phyloP scores from a whole-genome alignment of 371 early-diverging fungal species.

The Basidiobolus heterosporus region DNA sequence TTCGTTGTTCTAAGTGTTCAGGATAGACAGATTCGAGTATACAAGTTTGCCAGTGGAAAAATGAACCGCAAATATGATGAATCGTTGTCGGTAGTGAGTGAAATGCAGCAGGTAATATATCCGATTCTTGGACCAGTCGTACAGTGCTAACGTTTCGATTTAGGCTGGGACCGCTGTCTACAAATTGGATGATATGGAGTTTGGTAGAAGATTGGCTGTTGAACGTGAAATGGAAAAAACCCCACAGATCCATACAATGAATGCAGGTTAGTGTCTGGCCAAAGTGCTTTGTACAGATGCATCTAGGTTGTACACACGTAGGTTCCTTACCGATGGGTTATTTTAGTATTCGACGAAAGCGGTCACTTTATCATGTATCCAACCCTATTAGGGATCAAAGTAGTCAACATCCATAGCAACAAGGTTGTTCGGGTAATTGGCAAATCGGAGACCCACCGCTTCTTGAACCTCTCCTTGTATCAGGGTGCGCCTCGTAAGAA shows the following conservation, averaged over 20 bases:
- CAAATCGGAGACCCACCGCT: slow-evolving; percentile 78
- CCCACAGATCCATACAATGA: slow-evolving; percentile 42
- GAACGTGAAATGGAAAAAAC: slow-evolving; percentile 74
- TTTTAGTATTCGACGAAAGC: slow-evolving; percentile 77
- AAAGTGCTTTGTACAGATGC: too few relatives aligned
- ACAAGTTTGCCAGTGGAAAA: slow-evolving; percentile 68
- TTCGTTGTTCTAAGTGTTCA: slow-evolving; percentile 77
- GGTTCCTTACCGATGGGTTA: neutral
- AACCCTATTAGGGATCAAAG: slow-evolving; percentile 84
- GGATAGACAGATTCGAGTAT: slow-evolving; percentile 77
- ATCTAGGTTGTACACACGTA: too few relatives aligned
- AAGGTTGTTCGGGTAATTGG: slow-evolving; percentile 73
- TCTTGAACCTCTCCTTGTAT: slow-evolving; percentile 70
- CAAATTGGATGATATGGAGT: slow-evolving; percentile 90
- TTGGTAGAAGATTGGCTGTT: slow-evolving; percentile 79
- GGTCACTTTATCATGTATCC: slow-evolving; percentile 77
- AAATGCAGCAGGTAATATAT: slow-evolving; percentile 59
- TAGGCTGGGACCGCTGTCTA: slow-evolving; percentile 56
- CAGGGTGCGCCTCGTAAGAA: slow-evolving; percentile 77
- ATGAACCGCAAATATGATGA: slow-evolving; percentile 83
- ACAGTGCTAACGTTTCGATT: neutral
- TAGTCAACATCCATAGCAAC: slow-evolving; percentile 70
- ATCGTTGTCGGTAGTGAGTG: slow-evolving; percentile 54
- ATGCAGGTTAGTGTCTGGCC: slow-evolving; percentile 44
- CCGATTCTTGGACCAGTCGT: neutral